phyloP scores from a whole-genome alignment of 2,329 filamentous ascomycete species.

The Lizonia empirigonia region DNA sequence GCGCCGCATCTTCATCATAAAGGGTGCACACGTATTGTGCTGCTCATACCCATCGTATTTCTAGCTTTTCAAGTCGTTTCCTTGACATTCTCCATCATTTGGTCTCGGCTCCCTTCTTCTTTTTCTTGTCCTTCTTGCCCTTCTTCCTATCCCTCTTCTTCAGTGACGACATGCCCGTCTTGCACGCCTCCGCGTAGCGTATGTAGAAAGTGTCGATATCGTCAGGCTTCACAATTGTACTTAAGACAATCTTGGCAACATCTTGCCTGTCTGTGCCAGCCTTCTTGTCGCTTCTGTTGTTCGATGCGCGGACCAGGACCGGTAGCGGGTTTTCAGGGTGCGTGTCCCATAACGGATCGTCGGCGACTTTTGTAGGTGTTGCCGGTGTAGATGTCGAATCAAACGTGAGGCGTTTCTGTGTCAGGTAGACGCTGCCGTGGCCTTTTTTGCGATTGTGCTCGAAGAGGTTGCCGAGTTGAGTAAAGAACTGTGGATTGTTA shows the following conservation, averaged over 20 bases:
- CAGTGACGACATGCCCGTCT: conserved; percentile 82
- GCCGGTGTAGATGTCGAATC: conserved; percentile 47
- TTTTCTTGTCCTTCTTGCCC: conserved; percentile 76
- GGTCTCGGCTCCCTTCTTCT: conserved; percentile 59
- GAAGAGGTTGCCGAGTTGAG: conserved; percentile 70
- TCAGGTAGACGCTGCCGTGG: conserved; percentile 75
- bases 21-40: background rate
- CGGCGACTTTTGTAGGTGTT: conserved; percentile 49
- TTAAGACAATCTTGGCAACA: conserved; percentile 72
- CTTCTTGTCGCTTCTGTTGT: conserved; percentile 68
- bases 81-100: background rate
- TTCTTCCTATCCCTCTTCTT: conserved; percentile 94
- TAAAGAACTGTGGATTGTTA: conserved; percentile 68
- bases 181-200: conserved; percentile 88
- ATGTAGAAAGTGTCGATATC: conserved; percentile 81
- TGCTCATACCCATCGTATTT: background rate
- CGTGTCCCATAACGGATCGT: conserved; percentile 65
- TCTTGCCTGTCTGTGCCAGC: conserved; percentile 44
- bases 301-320: conserved; percentile 81
- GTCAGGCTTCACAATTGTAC: conserved; percentile 78
- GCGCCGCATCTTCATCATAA: background rate
- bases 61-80: background rate
- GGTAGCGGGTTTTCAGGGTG: conserved; percentile 66
- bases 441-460: conserved; percentile 68
- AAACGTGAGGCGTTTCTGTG: conserved; percentile 70